Conservation (phyloP, 2,329 filamentous ascomycete species). For the Colletotrichum sansevieriae region DNA sequence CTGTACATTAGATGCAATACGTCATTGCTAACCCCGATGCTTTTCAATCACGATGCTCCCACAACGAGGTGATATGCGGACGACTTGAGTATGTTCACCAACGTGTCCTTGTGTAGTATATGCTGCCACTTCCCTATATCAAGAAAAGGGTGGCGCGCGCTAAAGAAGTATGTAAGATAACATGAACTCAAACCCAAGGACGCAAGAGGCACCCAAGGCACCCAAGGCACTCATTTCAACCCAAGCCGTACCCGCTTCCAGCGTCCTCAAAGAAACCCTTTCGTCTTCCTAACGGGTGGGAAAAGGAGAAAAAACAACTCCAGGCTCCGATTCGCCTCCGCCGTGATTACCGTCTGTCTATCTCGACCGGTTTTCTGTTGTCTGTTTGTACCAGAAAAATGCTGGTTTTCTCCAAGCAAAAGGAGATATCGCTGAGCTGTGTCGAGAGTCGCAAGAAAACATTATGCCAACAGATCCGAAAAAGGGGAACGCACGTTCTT, state of each 20-base stretch:
- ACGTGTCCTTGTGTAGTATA: slow-evolving; percentile 1
- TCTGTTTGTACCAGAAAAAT: slow-evolving; percentile 1
- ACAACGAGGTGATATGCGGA: not conserved
- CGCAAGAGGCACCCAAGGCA: not conserved
- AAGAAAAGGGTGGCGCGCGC: not conserved
- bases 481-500: not conserved
- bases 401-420: slow-evolving; percentile 3
- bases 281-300: not conserved
- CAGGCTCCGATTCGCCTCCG: slow-evolving; percentile 30
- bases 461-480: slow-evolving; percentile 4
- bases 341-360: slow-evolving; percentile 10
- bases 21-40: not conserved
- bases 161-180: slow-evolving; percentile 4
- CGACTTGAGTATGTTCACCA: not conserved
- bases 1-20: slow-evolving; percentile 21
- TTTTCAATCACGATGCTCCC: not conserved
- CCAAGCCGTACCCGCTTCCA: slow-evolving; percentile 17
- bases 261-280: not conserved
- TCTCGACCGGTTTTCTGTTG: slow-evolving; percentile 9
- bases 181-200: slow-evolving; percentile 6
- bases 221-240: not conserved
- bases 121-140: not conserved
- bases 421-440: slow-evolving; percentile 4
- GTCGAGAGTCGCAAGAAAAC: not conserved
- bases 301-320: slow-evolving; percentile 17